Base-by-base conservation (phyloP, 78 protist genomes). In the slime mould (Dictyostelium discoideum) region DNA sequence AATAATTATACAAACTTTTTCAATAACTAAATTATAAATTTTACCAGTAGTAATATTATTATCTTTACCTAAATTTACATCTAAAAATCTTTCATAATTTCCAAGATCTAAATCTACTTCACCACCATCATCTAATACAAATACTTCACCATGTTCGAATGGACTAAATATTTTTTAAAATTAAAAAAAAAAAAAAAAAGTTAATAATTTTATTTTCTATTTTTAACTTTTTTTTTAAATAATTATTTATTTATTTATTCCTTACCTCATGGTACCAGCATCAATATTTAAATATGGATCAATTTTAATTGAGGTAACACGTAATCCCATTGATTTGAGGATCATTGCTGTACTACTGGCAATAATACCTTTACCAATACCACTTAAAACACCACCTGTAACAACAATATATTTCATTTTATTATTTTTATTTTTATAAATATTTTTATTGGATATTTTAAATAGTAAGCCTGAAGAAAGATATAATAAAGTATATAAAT, bases 31-130 rank as follows among this genome's bases (percentile, higher is more conserved):
- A 42, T 92, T 16, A 94, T 99, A 99, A 54, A 99, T 92, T 96
- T 99, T 99, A 76, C 99, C 99, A 32, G 99, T 99, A 11, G 99
- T 99, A 92, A 99, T 96, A 98, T 99, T 99, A 97, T 98, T 90
- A 97, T 98, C 98, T 65, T 96, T 77, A 29, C 92, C 74, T 29
- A 98, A 95, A 7, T 85, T 84, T 37, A 97, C 46, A 92, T 92
- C 97, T 48, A 98, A 39, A 92, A 98, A 99, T 57, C 99, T 98
- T 97, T 99, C 99, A 85, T 99, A 99, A 98, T 99, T 99, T 65
- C 99, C 99, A 42, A 99, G 96, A 74, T 99, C 99, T 13, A 99
- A 92, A 76, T 99, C 99, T 10, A 79, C 98, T 92, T 99, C 99
- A 40, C 99, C 99, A 48, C 99, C 99, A 26, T 96, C 97, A 73